Evolutionary conservation across 129 eudicot species (phyloP).

Genomic region (Apium graveolens): DNA sequence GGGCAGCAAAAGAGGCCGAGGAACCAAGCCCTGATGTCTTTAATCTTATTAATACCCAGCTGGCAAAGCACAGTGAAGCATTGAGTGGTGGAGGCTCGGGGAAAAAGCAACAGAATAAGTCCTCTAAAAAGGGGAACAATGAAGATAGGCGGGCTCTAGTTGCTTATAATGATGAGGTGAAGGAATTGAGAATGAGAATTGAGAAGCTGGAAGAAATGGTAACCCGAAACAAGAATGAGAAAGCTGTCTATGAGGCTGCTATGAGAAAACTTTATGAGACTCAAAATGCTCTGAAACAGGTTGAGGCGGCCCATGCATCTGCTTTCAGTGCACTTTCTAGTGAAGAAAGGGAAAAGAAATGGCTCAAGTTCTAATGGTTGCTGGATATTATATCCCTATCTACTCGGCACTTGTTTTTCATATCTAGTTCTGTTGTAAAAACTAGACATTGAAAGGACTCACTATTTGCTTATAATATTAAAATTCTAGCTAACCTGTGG

Average conservation of each 20-base stretch:
- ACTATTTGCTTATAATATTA: neutral
- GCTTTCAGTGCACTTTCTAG: slow-evolving; percentile 62
- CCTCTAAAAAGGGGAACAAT: slow-evolving; percentile 32
- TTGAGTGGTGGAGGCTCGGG: slow-evolving; percentile 26
- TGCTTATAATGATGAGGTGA: slow-evolving; percentile 78
- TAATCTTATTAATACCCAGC: slow-evolving; percentile 70
- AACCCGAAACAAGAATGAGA: slow-evolving; percentile 71
- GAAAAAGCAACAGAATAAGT: slow-evolving; percentile 30
- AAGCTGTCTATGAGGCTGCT: slow-evolving; percentile 76
- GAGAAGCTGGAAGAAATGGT: slow-evolving; percentile 88
- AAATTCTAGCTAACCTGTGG: neutral
- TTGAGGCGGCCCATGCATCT: slow-evolving; percentile 77
- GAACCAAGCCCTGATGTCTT: slow-evolving; percentile 65
- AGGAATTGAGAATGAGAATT: slow-evolving; percentile 45
- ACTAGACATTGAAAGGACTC: neutral
- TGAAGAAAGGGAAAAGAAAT: slow-evolving; percentile 81
- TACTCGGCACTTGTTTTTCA: neutral
- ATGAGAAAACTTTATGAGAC: slow-evolving; percentile 66
- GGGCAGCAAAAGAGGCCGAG: slow-evolving; percentile 54
- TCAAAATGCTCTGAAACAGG: slow-evolving; percentile 50
- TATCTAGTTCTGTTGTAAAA: neutral
- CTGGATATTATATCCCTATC: neutral
- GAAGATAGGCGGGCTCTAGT: slow-evolving; percentile 70
- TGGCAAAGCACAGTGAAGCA: slow-evolving; percentile 47
- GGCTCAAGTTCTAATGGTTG: slow-evolving; percentile 68